Base-by-base conservation (phyloP, 257 asterid species). In the Lycium ferocissimum region DNA sequence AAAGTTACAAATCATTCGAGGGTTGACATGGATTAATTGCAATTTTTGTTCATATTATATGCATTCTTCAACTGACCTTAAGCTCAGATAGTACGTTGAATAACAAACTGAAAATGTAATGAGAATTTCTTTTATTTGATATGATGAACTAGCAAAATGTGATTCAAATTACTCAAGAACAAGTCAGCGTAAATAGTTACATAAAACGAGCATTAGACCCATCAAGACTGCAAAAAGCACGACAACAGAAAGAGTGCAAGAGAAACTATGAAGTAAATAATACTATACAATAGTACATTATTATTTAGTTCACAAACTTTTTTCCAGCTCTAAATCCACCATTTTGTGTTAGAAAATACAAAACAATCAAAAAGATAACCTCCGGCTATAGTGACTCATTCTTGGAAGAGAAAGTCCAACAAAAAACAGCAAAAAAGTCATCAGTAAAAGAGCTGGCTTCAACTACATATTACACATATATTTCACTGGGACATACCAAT, bases 361-460 rank as follows among this genome's bases (percentile, higher is more conserved):
- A 75, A 49, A 75, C 61, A 75, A 75, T 51, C 62, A 75, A 78
- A 78, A 78, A 78, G 65, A 78, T 26, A 54, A 7, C 49, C 49
- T 56, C 66, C 38, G 33, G 63, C 65, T 51, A 76, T 76, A 13
- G 47, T 33, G n/a, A 76, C 82, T 2, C 63, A 76, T 76, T 76
- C 17, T 71, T 71, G 79, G 79, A 15, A 71, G 35, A 49, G 51
- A 18, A 18, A 43, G 17, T 71, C 17, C 80, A 47, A 72, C 10
- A 45, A 72, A 72, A 40, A 72, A n/a, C 80, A 72, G 58, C 82
- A 33, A 65, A 53, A 35, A 78, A 51, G 45, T 76, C 81, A 26
- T 72, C 81, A 22, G 81, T 49, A 22, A 76, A 51, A 78, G 65
- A 1, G 80, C 66, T 82, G 85, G 65, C 58, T 51, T 53, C 66